Base-by-base conservation (phyloP, 2,329 filamentous ascomycete species). In the Dactylellina leptospora region DNA sequence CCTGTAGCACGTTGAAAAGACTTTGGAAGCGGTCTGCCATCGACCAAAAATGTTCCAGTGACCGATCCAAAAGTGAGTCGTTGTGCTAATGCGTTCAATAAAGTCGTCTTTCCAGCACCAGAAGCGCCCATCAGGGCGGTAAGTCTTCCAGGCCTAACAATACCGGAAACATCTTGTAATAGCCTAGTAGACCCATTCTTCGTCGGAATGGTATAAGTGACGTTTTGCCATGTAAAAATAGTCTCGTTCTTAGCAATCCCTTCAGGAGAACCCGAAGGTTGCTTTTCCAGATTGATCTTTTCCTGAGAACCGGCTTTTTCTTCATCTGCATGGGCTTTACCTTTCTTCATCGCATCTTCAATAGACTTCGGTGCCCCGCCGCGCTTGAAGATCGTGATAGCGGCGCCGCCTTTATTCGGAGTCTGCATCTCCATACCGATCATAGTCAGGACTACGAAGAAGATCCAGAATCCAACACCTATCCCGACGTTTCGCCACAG, bases 1-100 rank as follows among this genome's bases (percentile, higher is more conserved):
- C 92, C 92, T 0, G 91, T 96, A 81, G 93, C 95, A 75, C 92
- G 89, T 80, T 96, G 92, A 84, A 96, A 96, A 0, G 90, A 92
- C 44, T 84, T 84, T 75, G 96, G 91, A 48, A 90, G 87, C 25
- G 86, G 87, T 36, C 83, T 70, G 84, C 90, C 90, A 75, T 93
- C 89, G 5, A 93, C 88, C n/a, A 92, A 81, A 88, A 96, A 95
- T 76, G 93, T 89, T 59, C 93, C 93, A 4, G 86, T 87, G 50
- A 96, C 91, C 16, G 96, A 89, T 80, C 93, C 93, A 87, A 95
- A 93, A 0, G 90, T 92, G 9, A 90, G 90, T 78, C 93, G 89
- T 69, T 90, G 90, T 47, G 93, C 93, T 74, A 97, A 84, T 33
- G 91, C 90, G 80, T 96, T 91, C 28, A 97, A 82, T 25, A 97